Percentiles rank a stretch among this genome's conserved stretches.
These are phyloP conservation scores for Colletotrichum sp. DNA, from an alignment of 2,329 filamentous ascomycete genomes.

Conservation along the genomic window DNA sequence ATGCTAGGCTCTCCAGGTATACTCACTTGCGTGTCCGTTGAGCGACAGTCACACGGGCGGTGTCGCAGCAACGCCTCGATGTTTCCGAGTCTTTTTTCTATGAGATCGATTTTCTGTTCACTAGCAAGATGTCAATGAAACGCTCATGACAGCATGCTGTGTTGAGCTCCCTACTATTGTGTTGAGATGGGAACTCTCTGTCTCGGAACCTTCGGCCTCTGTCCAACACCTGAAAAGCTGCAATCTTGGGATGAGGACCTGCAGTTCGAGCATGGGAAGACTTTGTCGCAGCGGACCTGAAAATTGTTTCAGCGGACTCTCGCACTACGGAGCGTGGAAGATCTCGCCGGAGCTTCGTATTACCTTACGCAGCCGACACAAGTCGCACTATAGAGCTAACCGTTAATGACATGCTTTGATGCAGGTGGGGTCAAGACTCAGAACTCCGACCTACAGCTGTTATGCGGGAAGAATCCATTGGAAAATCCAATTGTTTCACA, in stretches of 20 bases:
- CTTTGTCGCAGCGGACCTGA: conserved; percentile 1
- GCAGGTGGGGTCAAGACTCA: not conserved
- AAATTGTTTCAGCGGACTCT: not conserved
- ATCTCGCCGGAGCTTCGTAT: not conserved
- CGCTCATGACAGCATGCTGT: not conserved
- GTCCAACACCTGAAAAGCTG: not conserved
- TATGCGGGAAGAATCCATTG: not conserved
- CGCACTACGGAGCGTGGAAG: not conserved
- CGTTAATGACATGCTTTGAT: not conserved
- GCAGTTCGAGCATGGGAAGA: not conserved
- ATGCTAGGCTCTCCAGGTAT: not conserved
- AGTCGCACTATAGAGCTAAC: not conserved
- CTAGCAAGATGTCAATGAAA: not conserved
- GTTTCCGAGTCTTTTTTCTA: not conserved
- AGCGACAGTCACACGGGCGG: not conserved
- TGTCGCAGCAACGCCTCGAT: not conserved
- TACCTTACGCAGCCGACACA: not conserved
- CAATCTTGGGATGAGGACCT: not conserved
- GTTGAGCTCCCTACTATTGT: not conserved
- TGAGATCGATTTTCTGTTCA: not conserved
- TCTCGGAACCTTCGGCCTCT: conserved; percentile 1
- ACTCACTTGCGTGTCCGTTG: not conserved
- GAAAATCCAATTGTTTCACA: not conserved
- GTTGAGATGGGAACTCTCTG: not conserved
- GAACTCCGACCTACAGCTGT: not conserved